Conservation (phyloP, 1,284 basidiomycete species). For the Porogramme epimiltina region DNA sequence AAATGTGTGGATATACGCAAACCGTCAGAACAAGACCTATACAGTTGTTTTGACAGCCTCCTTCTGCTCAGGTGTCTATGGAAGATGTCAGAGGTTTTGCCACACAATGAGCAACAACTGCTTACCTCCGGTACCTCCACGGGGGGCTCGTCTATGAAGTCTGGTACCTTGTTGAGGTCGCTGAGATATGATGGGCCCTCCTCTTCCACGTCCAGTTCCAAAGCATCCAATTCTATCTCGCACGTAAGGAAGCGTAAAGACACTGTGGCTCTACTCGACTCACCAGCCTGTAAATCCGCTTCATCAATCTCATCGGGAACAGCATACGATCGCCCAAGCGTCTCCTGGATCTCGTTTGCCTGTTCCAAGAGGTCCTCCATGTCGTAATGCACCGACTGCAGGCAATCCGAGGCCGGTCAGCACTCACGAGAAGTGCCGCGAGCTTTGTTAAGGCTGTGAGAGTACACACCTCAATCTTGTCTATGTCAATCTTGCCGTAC, state of each 20-base stretch:
- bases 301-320: slow-evolving; percentile 99
- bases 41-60: slow-evolving; percentile 35
- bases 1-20: slow-evolving; percentile 3
- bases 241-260: no score
- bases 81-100: not conserved
- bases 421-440: not conserved
- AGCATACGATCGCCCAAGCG: slow-evolving; percentile 90
- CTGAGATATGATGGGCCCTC: slow-evolving; percentile 85
- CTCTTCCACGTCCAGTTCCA: slow-evolving; percentile 86
- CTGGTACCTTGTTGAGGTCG: slow-evolving; percentile 84
- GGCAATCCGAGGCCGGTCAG: no score
- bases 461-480: slow-evolving; percentile 92
- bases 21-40: slow-evolving; percentile 11
- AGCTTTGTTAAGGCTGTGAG: no score
- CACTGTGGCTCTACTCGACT: slow-evolving; percentile 33
- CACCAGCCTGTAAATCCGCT: slow-evolving; percentile 94
- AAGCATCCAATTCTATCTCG: slow-evolving; percentile 80
- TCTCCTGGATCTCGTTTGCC: slow-evolving; percentile 97
- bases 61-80: slow-evolving; percentile 26
- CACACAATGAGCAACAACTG: not conserved
- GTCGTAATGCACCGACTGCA: slow-evolving; percentile 77
- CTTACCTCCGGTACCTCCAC: slow-evolving; percentile 62
- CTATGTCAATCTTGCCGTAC: slow-evolving; percentile 96
- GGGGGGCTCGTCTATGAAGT: slow-evolving; percentile 88
- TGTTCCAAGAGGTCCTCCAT: slow-evolving; percentile 99